Conservation (phyloP, 495 filamentous ascomycete genomes). For the Hypoxylon perforatum region DNA sequence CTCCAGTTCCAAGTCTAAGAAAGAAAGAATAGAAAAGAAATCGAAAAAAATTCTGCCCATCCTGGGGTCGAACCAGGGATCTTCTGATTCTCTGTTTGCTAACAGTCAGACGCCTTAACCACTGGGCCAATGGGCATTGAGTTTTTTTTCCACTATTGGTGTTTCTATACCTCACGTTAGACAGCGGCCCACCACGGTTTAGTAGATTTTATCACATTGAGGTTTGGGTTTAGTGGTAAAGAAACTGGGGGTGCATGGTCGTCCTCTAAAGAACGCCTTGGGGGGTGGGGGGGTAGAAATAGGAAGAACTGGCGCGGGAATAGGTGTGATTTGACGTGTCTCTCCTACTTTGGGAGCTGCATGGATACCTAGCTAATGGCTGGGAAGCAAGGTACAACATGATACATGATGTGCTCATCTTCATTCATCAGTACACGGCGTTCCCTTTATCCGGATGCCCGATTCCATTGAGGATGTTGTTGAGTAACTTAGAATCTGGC, state of each 20-base stretch:
- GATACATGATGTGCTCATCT: too few species aligned
- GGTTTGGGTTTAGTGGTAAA: slow-evolving; percentile 72
- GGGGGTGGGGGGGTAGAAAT: slow-evolving; percentile 66
- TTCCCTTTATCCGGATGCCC: too few species aligned
- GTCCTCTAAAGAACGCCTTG: slow-evolving; percentile 62
- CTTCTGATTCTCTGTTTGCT: slow-evolving; percentile 26
- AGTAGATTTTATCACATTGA: slow-evolving; percentile 25
- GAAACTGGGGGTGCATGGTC: slow-evolving; percentile 62
- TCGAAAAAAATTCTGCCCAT: slow-evolving; percentile 25
- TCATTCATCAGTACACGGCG: too few species aligned
- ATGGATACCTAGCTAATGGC: too few species aligned
- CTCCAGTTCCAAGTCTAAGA: too few species aligned
- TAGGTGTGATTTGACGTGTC: slow-evolving; percentile 55
- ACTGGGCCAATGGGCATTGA: slow-evolving; percentile 34
- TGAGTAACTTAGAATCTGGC: too few species aligned
- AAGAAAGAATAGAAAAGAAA: not conserved
- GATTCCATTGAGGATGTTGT: too few species aligned
- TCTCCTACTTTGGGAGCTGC: too few species aligned
- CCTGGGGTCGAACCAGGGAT: slow-evolving; percentile 39
- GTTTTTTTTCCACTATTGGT: too few species aligned
- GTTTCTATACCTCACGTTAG: too few species aligned
- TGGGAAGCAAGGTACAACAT: too few species aligned
- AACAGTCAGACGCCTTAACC: slow-evolving; percentile 39
- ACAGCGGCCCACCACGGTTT: too few species aligned
- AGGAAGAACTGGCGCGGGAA: slow-evolving; percentile 44